phyloP scores from a whole-genome alignment of 2,329 filamentous ascomycete genomes.

The Colletotrichum sp. region DNA sequence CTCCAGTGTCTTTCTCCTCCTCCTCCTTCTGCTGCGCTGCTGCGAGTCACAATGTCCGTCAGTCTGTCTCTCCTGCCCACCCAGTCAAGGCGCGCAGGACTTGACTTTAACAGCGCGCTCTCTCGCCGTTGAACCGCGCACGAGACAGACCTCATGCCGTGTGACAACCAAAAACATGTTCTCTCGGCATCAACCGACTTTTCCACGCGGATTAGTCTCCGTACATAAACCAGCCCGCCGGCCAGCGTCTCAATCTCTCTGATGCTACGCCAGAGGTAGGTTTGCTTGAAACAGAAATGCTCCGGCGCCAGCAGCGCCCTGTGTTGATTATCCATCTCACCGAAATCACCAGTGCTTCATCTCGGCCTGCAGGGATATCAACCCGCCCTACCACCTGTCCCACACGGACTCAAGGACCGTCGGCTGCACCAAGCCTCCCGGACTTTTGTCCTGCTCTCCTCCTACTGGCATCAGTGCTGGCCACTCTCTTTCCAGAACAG shows the following conservation, averaged over 20 bases:
- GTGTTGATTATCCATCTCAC: neutral
- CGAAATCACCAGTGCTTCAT: neutral
- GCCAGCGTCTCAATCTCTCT: neutral
- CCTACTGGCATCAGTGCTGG: neutral
- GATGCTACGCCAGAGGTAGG: neutral
- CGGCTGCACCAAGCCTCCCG: slow-evolving; percentile 10
- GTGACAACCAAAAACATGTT: neutral
- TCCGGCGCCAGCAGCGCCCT: neutral
- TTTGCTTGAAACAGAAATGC: slow-evolving; percentile 4
- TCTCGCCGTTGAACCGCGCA: neutral
- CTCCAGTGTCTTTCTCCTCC: neutral
- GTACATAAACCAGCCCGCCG: neutral
- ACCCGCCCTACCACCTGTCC: neutral
- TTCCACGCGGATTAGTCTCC: neutral
- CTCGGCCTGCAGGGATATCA: slow-evolving; percentile 9
- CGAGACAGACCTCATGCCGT: neutral
- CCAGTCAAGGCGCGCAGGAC: neutral
- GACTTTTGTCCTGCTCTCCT: neutral
- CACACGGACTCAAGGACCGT: neutral
- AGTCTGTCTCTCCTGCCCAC: neutral
- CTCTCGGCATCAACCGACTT: neutral
- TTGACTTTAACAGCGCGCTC: neutral
- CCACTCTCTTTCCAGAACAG: neutral
- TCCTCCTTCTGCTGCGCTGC: neutral
- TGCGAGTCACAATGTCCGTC: neutral